A percentile compares a stretch with the other conserved stretches of the same genome.
Conservation (phyloP, 257 asterid species). For the Leonotis leonurus region DNA sequence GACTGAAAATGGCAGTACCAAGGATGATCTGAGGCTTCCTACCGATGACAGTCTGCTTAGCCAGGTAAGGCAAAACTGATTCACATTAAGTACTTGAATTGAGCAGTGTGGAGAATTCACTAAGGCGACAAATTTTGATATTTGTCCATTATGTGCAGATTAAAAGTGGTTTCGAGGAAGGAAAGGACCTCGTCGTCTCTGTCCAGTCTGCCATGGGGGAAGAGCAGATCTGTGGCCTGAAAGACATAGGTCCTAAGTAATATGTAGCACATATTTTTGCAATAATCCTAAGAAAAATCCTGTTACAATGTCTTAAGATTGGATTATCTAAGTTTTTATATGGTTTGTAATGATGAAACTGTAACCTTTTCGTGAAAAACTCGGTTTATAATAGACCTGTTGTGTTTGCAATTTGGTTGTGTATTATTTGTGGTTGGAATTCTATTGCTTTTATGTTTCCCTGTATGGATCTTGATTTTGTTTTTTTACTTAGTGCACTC, state of each 20-base stretch:
- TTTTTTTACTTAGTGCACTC: no score
- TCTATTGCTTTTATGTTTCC: neutral
- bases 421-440: neutral
- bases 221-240: slow-evolving; percentile 63
- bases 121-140: neutral
- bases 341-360: slow-evolving; percentile 16
- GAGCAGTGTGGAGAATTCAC: neutral
- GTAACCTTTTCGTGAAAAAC: no score
- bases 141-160: slow-evolving; percentile 37
- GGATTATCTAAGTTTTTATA: neutral
- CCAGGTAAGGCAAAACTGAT: slow-evolving; percentile 31
- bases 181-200: slow-evolving; percentile 63
- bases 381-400: neutral
- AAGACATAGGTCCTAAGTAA: slow-evolving; percentile 57
- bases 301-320: slow-evolving; percentile 10
- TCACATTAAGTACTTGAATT: neutral
- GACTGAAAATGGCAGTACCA: slow-evolving; percentile 71
- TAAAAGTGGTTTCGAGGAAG: slow-evolving; percentile 56
- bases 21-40: slow-evolving; percentile 75
- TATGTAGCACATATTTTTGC: neutral
- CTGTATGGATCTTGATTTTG: no score
- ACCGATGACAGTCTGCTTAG: slow-evolving; percentile 61
- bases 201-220: slow-evolving; percentile 78
- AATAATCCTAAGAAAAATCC: neutral
- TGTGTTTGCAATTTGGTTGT: neutral